These are phyloP conservation scores for Effrenium voratum DNA, from an alignment of 73 alveolate genomes.

Conservation along the genomic window DNA sequence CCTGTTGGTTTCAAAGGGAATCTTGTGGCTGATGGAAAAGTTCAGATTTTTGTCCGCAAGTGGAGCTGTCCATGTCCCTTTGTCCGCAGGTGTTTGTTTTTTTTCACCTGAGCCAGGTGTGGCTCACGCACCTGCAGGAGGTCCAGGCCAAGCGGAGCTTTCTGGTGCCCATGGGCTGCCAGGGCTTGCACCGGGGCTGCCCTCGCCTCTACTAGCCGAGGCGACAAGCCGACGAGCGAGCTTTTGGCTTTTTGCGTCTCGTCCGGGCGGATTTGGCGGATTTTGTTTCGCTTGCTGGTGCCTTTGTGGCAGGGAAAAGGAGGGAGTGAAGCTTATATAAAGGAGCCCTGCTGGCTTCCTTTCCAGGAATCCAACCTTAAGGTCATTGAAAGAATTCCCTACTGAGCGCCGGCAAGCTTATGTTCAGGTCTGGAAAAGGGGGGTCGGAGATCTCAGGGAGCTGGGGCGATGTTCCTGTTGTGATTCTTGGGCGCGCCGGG, in stretches of 20 bases:
- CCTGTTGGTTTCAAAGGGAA: no score
- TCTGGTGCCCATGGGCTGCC: constrained; percentile 58
- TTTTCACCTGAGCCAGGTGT: neutral
- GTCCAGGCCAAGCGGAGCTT: constrained; percentile 61
- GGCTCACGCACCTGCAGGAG: constrained; percentile 79
- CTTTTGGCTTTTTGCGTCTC: neutral
- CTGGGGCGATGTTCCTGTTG: no score
- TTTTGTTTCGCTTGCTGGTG: no score
- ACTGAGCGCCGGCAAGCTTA: no score
- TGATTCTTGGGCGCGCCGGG: no score
- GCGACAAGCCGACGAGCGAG: neutral
- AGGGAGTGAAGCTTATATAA: no score
- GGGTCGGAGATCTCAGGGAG: no score
- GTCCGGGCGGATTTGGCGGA: neutral
- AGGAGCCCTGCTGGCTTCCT: no score
- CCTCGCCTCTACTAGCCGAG: constrained; percentile 35
- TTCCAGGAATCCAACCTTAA: no score
- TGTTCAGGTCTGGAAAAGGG: no score
- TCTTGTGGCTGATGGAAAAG: neutral
- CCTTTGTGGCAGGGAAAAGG: no score
- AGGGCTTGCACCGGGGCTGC: constrained; percentile 57
- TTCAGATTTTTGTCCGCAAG: neutral
- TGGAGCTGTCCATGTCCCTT: neutral
- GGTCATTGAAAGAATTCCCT: no score
- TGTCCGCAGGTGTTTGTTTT: neutral